A percentile compares a stretch with the other conserved stretches of the same genome.
These are phyloP conservation scores for Pythium rhizo-oryzae DNA, from an alignment of 352 stramenopile species.

Conservation along the genomic window DNA sequence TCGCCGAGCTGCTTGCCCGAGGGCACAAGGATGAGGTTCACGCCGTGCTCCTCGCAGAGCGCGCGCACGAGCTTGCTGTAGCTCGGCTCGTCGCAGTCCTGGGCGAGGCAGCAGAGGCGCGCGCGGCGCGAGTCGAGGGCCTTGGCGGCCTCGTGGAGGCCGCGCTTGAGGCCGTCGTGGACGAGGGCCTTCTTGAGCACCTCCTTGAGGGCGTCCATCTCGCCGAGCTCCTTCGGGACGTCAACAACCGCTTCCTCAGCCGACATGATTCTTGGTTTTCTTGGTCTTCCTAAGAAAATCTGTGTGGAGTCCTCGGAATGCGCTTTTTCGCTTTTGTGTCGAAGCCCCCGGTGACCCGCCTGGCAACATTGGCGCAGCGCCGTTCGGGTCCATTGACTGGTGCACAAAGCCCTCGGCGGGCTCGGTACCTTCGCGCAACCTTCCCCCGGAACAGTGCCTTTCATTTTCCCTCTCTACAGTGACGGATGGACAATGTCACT, in stretches of 20 bases:
- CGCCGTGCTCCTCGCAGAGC: conserved; percentile 92
- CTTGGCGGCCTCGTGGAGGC: conserved; percentile 99
- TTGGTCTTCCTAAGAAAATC: conserved; percentile 38
- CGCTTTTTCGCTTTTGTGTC: conserved; percentile 38
- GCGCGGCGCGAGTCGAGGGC: conserved; percentile 97
- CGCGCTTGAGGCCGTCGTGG: conserved; percentile 98
- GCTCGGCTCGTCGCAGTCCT: conserved; percentile 99
- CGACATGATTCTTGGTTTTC: conserved; percentile 72
- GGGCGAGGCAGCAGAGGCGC: conserved; percentile 98
- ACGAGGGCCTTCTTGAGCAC: conserved; percentile 99
- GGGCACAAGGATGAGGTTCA: conserved; percentile 94
- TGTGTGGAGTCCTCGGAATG: conserved; percentile 60
- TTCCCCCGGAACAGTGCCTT: conserved; percentile 19
- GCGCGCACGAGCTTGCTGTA: conserved; percentile 99
- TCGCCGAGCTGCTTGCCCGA: conserved; percentile 98
- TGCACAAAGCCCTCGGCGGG: conserved; percentile 21
- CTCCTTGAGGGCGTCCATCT: conserved; percentile 98
- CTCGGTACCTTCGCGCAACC: conserved; percentile 29
- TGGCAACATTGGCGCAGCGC: conserved; percentile 9
- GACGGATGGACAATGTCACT: conserved; percentile 4
- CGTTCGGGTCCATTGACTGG: conserved; percentile 28
- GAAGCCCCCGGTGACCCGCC: too few species aligned
- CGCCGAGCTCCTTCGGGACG: conserved; percentile 93
- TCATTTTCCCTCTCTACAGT: neutral
- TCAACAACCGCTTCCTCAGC: conserved; percentile 94